Evolutionary conservation across 192 early-diverging fungal species (phyloP), one percentile per base, ranked within the genome.

Genomic region (Entomortierella lignicola): DNA sequence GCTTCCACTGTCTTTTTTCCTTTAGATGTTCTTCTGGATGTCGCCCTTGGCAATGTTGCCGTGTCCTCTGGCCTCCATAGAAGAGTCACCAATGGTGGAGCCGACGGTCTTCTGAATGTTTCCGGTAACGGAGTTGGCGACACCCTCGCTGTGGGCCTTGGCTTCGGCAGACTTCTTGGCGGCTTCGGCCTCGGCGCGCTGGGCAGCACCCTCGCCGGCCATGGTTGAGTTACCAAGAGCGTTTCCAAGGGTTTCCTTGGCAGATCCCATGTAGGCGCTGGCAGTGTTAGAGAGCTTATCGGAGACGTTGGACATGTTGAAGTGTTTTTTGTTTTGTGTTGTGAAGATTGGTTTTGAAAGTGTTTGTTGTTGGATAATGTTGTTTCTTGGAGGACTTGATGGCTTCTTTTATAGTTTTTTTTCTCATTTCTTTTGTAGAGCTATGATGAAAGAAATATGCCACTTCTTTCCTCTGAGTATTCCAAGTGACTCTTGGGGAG

Each of bases 231-330:
- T 52, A 0, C 69, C 69, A 29, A 72, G 31, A 21, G 61, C 55
- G 30, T 72, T 42, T 18, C 69, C 69, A 21, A 71, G 13, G 47
- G 69, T 48, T 18, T 71, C 39, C 69, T 71, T 71, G 53, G 60
- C 53, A 47, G 52, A 50, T 63, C 69, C 69, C 26, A 63, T 63
- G 42, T 42, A 56, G 52, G 59, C 60, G 68, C 44, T 71, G 60
- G 53, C 53, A 39, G 60, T 63, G 60, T 71, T 71, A n/a, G 43
- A n/a, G 41, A 71, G 10, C 18, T 47, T 47, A 3, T 71, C 69
- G 4, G 60, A 23, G 42, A 71, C 53, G 52, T 47, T 71, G 53
- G 48, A 53, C 44, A 48, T 47, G 26, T 18, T 63, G 47, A 21
- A 51, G 34, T 41, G 6, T 29, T n/a, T 63, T 53, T 30, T 62